Percentiles rank a stretch among this genome's conserved stretches.
phyloP scores from a whole-genome alignment of 495 filamentous ascomycete species.

The Daldinia caldariorum region DNA sequence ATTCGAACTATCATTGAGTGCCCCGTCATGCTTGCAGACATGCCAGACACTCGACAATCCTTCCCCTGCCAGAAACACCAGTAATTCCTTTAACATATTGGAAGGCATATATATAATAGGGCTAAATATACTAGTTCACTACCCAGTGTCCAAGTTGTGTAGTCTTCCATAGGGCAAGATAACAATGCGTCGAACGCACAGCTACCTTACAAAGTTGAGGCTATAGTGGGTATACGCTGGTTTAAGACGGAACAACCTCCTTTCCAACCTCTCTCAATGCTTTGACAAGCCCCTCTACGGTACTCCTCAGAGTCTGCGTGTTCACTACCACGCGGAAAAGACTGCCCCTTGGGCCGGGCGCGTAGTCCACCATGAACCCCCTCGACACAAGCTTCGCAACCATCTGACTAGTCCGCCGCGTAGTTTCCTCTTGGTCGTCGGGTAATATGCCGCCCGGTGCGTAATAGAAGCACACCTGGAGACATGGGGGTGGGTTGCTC shows the following conservation, averaged over 20 bases:
- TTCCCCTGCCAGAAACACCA: too few species aligned
- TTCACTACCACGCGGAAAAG: constrained; percentile 94
- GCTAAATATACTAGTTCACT: not conserved
- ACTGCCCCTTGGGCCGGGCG: constrained; percentile 78
- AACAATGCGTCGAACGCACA: not conserved
- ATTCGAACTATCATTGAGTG: too few species aligned
- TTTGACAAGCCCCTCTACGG: constrained; percentile 78
- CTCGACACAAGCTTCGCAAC: constrained; percentile 69
- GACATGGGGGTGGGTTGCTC: constrained; percentile 81
- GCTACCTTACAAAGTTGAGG: not conserved
- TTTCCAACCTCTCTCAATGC: constrained; percentile 74
- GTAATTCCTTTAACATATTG: too few species aligned
- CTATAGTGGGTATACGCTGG: not conserved
- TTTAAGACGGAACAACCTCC: constrained; percentile 47
- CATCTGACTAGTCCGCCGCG: constrained; percentile 73
- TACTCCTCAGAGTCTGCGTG: constrained; percentile 73
- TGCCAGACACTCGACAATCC: too few species aligned
- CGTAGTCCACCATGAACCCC: constrained; percentile 96
- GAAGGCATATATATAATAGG: too few species aligned
- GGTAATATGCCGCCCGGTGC: constrained; percentile 65
- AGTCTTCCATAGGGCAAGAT: not conserved
- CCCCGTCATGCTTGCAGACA: too few species aligned
- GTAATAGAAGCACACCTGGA: constrained; percentile 96
- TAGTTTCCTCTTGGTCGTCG: constrained; percentile 68
- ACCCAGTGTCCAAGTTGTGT: not conserved